Base-by-base conservation (phyloP, 805 yeast genomes). In the Yarrowia sp. region DNA sequence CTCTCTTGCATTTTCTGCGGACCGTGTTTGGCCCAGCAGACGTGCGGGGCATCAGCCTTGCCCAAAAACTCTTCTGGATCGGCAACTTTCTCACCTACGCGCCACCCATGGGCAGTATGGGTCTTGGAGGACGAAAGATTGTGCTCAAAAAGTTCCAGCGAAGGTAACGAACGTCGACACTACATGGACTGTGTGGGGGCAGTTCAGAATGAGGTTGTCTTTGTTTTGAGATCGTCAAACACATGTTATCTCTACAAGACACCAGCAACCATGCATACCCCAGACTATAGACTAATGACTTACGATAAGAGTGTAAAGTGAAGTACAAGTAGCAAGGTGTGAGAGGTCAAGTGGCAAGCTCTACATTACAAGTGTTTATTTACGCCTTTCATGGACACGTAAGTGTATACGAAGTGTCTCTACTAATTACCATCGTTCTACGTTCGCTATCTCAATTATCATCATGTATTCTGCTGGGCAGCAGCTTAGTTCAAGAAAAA, bases 61-160 rank as follows among this genome's bases (percentile, higher is more conserved):
- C 52, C 22, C 52, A 59, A 35, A 59, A 45, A 8, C 52, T 59
- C 42, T 43, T 59, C 35, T 59, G 65, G 65, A 43, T 59, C 26
- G 41, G 65, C 65, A 59, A 59, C 65, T 36, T 59, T 8, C 35
- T 59, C 19, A 59, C 65, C 8, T 59, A 59, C 19, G 65, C 65
- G 42, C 65, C 65, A 59, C 65, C 65, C 32, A 59, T 59, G 65
- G 65, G 65, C 12, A 16, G 35, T 16, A 16, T 59, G 65, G 65
- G 65, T 16, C 32, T 45, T 8, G 65, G 65, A 16, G 52, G 65
- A 8, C 35, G 65, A 11, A 59, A 59, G 46, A 59, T 59, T 19
- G 42, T 59, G 19, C 42, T 59, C 32, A 43, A 45, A 9, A 32
- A 35, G 42, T 59, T 59, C 50, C 73, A 41, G 12, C 19, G 48